A percentile compares a stretch with the other conserved stretches of the same genome.
phyloP scores from a whole-genome alignment of 2,329 filamentous ascomycete genomes.

The Xylariales sp. region DNA sequence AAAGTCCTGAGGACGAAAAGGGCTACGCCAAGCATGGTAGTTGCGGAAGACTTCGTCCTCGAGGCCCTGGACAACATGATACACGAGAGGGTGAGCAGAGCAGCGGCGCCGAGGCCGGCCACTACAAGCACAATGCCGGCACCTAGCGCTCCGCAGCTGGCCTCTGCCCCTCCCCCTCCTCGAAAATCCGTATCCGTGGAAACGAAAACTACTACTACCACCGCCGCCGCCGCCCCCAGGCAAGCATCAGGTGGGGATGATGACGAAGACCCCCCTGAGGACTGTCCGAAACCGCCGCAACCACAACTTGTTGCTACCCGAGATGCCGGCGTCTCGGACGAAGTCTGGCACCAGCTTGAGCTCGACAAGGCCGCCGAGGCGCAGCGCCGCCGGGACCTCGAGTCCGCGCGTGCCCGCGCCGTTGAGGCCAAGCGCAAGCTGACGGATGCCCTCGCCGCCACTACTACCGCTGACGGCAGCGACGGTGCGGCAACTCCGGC shows the following conservation, averaged over 20 bases:
- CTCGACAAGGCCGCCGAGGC: constrained; percentile 37
- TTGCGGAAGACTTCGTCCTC: constrained; percentile 6
- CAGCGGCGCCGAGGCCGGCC: background rate
- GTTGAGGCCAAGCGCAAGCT: background rate
- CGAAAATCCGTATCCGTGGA: no score
- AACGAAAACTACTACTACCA: background rate
- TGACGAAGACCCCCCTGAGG: constrained; percentile 1
- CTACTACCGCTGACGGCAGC: no score
- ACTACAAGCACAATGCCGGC: background rate
- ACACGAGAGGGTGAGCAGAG: constrained; percentile 5
- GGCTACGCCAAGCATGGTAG: constrained; percentile 5
- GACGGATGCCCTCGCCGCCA: constrained; percentile 27
- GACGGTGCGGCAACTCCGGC: no score
- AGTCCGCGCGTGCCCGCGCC: no score
- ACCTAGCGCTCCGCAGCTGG: background rate
- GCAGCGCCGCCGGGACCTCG: background rate
- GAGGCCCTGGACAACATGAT: constrained; percentile 7
- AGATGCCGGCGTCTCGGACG: constrained; percentile 56
- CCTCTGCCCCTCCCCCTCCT: background rate
- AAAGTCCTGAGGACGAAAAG: constrained; percentile 23
- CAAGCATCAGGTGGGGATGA: background rate
- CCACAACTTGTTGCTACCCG: constrained; percentile 23
- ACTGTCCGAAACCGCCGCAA: constrained; percentile 3
- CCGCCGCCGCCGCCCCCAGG: background rate
- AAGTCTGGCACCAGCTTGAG: constrained; percentile 57